phyloP scores from a whole-genome alignment of 2,329 filamentous ascomycete genomes.

The Trichoderma arundinaceum region DNA sequence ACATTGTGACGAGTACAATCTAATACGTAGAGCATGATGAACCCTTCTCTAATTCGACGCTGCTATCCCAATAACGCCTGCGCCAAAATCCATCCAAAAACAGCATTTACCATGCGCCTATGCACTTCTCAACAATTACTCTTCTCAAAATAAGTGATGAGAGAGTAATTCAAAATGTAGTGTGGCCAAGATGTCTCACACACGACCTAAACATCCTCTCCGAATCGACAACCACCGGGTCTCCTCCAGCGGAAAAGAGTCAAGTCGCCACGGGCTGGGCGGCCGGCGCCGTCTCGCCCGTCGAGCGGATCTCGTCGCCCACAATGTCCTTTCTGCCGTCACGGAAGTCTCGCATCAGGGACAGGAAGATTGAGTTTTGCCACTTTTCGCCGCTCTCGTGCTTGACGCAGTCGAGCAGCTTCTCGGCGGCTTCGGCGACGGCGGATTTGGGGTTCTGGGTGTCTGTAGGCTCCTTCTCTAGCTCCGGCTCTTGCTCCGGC shows the following conservation, averaged over 20 bases:
- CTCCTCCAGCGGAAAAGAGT: not conserved
- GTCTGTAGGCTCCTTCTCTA: conserved; percentile 33
- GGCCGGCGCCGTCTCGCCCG: conserved; percentile 29
- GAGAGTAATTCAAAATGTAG: conserved; percentile 1
- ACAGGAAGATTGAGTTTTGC: conserved; percentile 54
- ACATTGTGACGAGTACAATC: not conserved
- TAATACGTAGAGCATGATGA: not conserved
- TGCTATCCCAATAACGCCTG: conserved; percentile 6
- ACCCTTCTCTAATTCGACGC: not conserved
- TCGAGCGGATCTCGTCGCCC: conserved; percentile 49
- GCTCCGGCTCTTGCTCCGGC: conserved; percentile 8
- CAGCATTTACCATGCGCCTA: not conserved
- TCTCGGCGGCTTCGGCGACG: conserved; percentile 51
- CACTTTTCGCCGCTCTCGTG: conserved; percentile 54
- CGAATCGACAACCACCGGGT: not conserved
- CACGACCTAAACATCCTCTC: conserved; percentile 8
- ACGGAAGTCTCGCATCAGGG: conserved; percentile 53
- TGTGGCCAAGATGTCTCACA: conserved; percentile 1
- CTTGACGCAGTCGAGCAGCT: conserved; percentile 51
- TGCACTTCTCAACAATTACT: not conserved
- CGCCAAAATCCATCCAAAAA: not conserved
- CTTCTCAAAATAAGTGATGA: not conserved
- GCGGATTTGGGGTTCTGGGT: conserved; percentile 41
- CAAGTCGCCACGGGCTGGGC: conserved; percentile 32
- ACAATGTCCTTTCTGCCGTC: conserved; percentile 53